phyloP scores from a whole-genome alignment of 2,329 filamentous ascomycete species.

The Tolypocladium ovalisporum region DNA sequence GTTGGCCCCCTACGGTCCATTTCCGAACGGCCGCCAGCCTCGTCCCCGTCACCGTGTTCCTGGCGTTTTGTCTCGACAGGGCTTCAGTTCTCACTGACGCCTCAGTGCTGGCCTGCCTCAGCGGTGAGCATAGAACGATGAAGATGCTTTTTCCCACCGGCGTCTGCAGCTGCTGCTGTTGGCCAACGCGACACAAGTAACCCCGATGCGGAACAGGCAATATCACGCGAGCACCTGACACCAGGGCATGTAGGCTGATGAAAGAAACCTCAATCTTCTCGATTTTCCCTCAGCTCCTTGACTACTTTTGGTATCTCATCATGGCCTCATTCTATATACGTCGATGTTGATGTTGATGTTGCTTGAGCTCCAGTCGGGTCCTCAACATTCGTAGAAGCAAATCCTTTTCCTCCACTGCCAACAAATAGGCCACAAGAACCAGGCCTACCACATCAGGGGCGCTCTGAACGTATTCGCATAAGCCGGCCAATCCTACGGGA shows the following conservation, averaged over 20 bases:
- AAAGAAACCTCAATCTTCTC: neutral
- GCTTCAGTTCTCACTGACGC: neutral
- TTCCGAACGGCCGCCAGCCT: neutral
- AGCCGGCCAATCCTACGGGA: slow-evolving; percentile 17
- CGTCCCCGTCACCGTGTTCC: neutral
- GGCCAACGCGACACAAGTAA: neutral
- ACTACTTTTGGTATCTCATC: slow-evolving; percentile 5
- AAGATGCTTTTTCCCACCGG: too few species aligned
- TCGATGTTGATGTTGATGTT: neutral
- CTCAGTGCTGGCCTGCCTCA: neutral
- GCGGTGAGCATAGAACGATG: neutral
- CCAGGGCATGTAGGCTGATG: neutral
- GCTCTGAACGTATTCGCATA: slow-evolving; percentile 2
- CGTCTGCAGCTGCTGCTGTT: neutral
- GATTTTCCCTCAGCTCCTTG: neutral
- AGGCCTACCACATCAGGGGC: neutral
- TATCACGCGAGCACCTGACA: neutral
- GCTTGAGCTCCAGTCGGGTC: neutral
- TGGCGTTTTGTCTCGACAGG: neutral
- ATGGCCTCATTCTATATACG: slow-evolving; percentile 1
- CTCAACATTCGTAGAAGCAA: neutral
- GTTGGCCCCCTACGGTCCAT: neutral
- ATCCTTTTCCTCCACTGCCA: neutral
- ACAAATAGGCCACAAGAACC: neutral
- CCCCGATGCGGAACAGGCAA: neutral